phyloP scores from a whole-genome alignment of 352 stramenopile species.

The Labyrinthula sp. region DNA sequence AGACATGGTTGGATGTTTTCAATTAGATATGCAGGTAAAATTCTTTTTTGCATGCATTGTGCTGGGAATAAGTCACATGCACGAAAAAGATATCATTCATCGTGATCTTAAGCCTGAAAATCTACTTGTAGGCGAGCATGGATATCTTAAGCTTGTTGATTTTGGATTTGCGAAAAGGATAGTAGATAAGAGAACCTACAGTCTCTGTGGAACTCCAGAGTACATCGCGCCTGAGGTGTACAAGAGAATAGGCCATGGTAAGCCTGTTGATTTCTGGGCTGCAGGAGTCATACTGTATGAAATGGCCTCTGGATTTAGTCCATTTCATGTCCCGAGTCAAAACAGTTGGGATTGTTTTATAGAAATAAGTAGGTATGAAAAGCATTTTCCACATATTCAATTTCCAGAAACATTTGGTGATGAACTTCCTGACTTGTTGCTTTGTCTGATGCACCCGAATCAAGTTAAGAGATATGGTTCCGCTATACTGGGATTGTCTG shows the following conservation, averaged over 20 bases:
- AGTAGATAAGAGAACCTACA: conserved; percentile 53
- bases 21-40: conserved; percentile 25
- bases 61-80: conserved; percentile 76
- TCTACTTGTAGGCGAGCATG: conserved; percentile 64
- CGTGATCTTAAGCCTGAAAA: conserved; percentile 80
- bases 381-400: conserved; percentile 27
- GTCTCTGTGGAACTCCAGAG: conserved; percentile 54
- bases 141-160: conserved; percentile 88
- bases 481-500: conserved; percentile 15
- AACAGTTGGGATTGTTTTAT: conserved; percentile 30
- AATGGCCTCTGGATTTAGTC: conserved; percentile 27
- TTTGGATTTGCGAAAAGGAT: conserved; percentile 90
- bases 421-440: conserved; percentile 23
- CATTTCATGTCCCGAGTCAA: conserved; percentile 29
- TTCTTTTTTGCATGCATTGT: conserved; percentile 86
- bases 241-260: conserved; percentile 42
- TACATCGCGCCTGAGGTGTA: conserved; percentile 54
- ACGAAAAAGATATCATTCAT: conserved; percentile 76
- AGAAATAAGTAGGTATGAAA: conserved; percentile 28
- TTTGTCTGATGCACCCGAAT: conserved; percentile 22
- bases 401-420: conserved; percentile 22
- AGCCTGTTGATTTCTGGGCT: conserved; percentile 33
- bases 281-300: conserved; percentile 31
- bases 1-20: conserved; percentile 23
- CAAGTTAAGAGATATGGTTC: conserved; percentile 23